phyloP scores from a whole-genome alignment of 208 protist genomes.

The Wallacemonas rigidus region DNA sequence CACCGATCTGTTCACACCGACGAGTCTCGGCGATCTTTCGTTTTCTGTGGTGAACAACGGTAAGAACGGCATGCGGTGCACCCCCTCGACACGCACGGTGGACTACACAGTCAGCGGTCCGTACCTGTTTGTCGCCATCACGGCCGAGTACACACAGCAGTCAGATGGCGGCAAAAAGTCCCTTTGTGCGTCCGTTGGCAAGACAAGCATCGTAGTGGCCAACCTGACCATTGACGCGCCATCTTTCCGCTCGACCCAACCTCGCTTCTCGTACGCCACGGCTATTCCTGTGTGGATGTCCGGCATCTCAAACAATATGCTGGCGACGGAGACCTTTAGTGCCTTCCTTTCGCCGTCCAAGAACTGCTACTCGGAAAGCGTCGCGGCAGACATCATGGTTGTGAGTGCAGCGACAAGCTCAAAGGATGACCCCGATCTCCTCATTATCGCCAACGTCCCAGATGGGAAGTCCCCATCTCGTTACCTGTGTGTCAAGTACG shows the following conservation, averaged over 20 bases:
- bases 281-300: slow-evolving; percentile 36
- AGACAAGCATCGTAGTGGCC: slow-evolving; percentile 38
- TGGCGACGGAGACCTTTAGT: slow-evolving; percentile 41
- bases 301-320: slow-evolving; percentile 38
- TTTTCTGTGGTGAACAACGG: slow-evolving; percentile 77
- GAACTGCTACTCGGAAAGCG: slow-evolving; percentile 30
- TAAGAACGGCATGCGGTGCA: slow-evolving; percentile 41
- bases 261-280: slow-evolving; percentile 25
- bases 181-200: slow-evolving; percentile 49
- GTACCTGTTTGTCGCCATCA: slow-evolving; percentile 37
- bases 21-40: slow-evolving; percentile 30
- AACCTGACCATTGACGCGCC: slow-evolving; percentile 29
- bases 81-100: slow-evolving; percentile 35
- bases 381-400: slow-evolving; percentile 1
- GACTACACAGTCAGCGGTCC: slow-evolving; percentile 44
- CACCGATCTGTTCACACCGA: slow-evolving; percentile 40
- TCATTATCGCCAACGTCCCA: slow-evolving; percentile 5
- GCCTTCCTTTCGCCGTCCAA: slow-evolving; percentile 47
- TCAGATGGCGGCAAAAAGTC: slow-evolving; percentile 47
- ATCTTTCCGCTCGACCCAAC: slow-evolving; percentile 26
- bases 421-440: slow-evolving; percentile 3
- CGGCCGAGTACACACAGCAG: slow-evolving; percentile 22
- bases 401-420: slow-evolving; percentile 15
- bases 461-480: slow-evolving; percentile 7
- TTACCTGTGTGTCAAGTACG: slow-evolving; percentile 10